phyloP scores from a whole-genome alignment of 768 basidiomycete species.

The Boletellus ananas region DNA sequence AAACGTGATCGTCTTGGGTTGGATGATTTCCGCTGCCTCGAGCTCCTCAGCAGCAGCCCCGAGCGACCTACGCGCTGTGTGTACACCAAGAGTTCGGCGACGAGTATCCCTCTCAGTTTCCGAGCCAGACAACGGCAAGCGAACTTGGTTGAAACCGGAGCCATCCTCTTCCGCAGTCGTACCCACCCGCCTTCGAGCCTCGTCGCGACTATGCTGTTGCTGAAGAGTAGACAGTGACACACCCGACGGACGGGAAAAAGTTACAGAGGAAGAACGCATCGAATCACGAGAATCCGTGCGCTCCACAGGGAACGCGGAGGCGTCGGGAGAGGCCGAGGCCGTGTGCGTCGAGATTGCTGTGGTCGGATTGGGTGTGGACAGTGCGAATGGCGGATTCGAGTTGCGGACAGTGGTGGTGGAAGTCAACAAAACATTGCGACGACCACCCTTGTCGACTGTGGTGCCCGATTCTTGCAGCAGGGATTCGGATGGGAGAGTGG shows the following conservation, averaged over 20 bases:
- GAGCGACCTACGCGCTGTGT: conserved; percentile 46
- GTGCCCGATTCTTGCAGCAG: conserved; percentile 26
- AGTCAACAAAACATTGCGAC: conserved; percentile 42
- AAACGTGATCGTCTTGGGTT: conserved; percentile 37
- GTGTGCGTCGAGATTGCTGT: conserved; percentile 67
- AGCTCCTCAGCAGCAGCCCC: conserved; percentile 31
- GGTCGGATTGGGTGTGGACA: conserved; percentile 55
- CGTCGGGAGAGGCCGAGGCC: conserved; percentile 46
- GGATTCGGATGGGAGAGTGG: conserved; percentile 58
- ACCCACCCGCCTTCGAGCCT: conserved; percentile 34
- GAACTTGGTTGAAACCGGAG: conserved; percentile 21
- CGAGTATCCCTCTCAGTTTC: conserved; percentile 51
- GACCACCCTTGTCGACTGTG: conserved; percentile 25
- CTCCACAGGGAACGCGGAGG: conserved; percentile 30
- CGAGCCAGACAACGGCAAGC: conserved; percentile 37
- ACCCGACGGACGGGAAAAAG: conserved; percentile 62
- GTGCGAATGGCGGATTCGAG: conserved; percentile 40
- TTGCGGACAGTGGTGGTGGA: conserved; percentile 47
- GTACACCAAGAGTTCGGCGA: conserved; percentile 36
- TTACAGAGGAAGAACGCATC: conserved; percentile 42
- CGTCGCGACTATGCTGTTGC: conserved; percentile 43
- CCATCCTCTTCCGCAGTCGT: conserved; percentile 24
- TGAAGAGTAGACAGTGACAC: conserved; percentile 54
- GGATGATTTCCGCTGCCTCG: conserved; percentile 30
- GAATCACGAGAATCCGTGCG: conserved; percentile 49